Evolutionary conservation across 176 grass and related monocot species (phyloP).

Genomic region (Hyparrhenia diplandra): DNA sequence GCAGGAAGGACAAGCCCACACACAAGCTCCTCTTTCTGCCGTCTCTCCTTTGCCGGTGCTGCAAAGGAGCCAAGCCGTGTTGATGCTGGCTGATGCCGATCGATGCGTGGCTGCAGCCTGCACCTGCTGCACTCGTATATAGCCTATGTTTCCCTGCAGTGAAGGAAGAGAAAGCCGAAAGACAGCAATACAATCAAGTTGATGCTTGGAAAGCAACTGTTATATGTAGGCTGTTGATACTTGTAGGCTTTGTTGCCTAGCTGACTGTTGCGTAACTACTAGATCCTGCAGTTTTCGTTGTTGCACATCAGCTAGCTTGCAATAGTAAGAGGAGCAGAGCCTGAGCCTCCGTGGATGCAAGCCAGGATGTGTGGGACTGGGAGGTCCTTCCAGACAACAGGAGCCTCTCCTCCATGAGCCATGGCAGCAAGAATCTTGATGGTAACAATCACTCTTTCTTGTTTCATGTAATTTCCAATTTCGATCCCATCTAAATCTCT

Average conservation of each 20-base stretch:
- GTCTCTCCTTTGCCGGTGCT: slow-evolving; percentile 10
- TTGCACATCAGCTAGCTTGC: slow-evolving; percentile 10
- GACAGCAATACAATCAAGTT: background rate
- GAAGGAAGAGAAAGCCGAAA: background rate
- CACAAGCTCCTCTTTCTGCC: slow-evolving; percentile 32
- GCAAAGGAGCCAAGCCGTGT: slow-evolving; percentile 3
- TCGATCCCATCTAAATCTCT: slow-evolving; percentile 16
- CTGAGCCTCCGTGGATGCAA: slow-evolving; percentile 13
- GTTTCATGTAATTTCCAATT: background rate
- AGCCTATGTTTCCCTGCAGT: slow-evolving; percentile 21
- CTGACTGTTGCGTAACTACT: background rate
- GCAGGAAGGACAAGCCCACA: slow-evolving; percentile 41
- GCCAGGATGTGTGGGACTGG: slow-evolving; percentile 81
- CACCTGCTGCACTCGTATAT: background rate
- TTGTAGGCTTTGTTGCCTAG: background rate
- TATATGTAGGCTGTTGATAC: slow-evolving; percentile 2
- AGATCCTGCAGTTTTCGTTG: slow-evolving; percentile 8
- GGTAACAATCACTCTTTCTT: slow-evolving; percentile 24
- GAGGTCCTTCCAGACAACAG: slow-evolving; percentile 67
- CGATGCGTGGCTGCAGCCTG: background rate
- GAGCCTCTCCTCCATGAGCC: slow-evolving; percentile 18
- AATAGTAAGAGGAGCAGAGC: slow-evolving; percentile 3
- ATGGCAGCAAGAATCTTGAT: background rate
- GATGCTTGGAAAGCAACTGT: slow-evolving; percentile 25
- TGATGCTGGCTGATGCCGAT: background rate